These are phyloP conservation scores for Aspergillus hortae DNA, from an alignment of 2,329 filamentous ascomycete genomes.

Conservation along the genomic window DNA sequence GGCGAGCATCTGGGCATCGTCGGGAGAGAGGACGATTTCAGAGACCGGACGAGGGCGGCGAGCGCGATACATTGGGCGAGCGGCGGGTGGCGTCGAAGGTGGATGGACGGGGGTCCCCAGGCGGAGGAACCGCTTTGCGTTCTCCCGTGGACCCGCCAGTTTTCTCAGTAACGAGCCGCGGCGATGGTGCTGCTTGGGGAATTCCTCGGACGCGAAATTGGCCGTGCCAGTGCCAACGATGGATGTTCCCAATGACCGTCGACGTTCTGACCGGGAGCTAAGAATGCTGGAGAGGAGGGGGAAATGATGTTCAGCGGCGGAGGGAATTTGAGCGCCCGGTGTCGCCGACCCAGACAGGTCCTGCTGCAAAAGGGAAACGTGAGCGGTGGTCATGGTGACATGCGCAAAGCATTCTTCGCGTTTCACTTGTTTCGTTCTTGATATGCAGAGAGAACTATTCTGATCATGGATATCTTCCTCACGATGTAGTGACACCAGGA, in stretches of 20 bases:
- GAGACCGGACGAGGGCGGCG: conserved; percentile 30
- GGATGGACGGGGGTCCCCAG: conserved; percentile 26
- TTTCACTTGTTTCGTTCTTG: background rate
- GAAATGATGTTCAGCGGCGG: conserved; percentile 17
- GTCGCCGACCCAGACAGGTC: conserved; percentile 23
- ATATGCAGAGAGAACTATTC: background rate
- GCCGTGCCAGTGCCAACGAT: conserved; percentile 7
- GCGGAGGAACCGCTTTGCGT: conserved; percentile 46
- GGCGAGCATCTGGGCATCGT: conserved; percentile 31
- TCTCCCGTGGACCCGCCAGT: conserved; percentile 45
- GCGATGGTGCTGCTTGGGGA: conserved; percentile 22
- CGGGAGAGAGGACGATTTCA: conserved; percentile 32
- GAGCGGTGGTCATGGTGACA: conserved; percentile 30
- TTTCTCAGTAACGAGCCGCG: conserved; percentile 33
- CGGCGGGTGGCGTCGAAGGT: conserved; percentile 18
- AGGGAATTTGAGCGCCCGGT: conserved; percentile 18
- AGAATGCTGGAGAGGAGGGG: conserved; percentile 21
- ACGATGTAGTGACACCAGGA: background rate
- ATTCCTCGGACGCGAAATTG: conserved; percentile 19
- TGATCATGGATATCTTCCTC: background rate
- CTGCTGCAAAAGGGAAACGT: conserved; percentile 26
- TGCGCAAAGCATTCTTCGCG: conserved; percentile 16
- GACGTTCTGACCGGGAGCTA: conserved; percentile 23
- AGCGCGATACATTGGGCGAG: conserved; percentile 23
- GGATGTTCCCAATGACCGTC: conserved; percentile 15